Percentiles rank a stretch among this genome's conserved stretches.
These are phyloP conservation scores for Tricholoma matsutake DNA, from an alignment of 768 basidiomycete genomes.

Conservation along the genomic window DNA sequence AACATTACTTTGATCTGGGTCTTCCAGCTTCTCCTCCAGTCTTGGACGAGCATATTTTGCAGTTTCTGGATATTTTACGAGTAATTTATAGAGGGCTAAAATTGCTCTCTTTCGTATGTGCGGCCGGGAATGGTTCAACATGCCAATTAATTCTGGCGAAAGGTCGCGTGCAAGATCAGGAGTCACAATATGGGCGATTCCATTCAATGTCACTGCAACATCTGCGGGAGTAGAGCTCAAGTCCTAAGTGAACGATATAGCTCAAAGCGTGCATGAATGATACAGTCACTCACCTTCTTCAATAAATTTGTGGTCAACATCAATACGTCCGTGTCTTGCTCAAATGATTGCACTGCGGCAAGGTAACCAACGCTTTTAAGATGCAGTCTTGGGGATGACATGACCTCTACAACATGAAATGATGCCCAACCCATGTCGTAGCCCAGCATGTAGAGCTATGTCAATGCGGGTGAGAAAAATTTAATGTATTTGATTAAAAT, in stretches of 20 bases:
- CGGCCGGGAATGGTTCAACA: slow-evolving; percentile 87
- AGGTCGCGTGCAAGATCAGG: slow-evolving; percentile 91
- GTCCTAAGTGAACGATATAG: slow-evolving; percentile 53
- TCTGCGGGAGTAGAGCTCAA: slow-evolving; percentile 74
- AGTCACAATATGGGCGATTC: slow-evolving; percentile 81
- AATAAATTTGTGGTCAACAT: slow-evolving; percentile 95
- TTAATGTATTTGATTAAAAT: not conserved
- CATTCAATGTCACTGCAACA: slow-evolving; percentile 72
- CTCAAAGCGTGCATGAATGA: slow-evolving; percentile 12
- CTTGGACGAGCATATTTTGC: slow-evolving; percentile 61
- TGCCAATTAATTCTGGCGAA: slow-evolving; percentile 75
- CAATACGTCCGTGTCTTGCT: slow-evolving; percentile 92
- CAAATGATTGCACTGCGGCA: slow-evolving; percentile 87
- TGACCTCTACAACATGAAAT: slow-evolving; percentile 96
- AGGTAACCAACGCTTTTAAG: slow-evolving; percentile 96
- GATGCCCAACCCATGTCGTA: slow-evolving; percentile 95
- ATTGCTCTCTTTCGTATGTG: slow-evolving; percentile 90
- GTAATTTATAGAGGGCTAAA: slow-evolving; percentile 75
- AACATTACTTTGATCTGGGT: slow-evolving; percentile 62
- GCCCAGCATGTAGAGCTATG: slow-evolving; percentile 93
- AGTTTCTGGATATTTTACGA: slow-evolving; percentile 81
- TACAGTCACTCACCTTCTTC: slow-evolving; percentile 71
- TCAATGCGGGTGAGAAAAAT: slow-evolving; percentile 9
- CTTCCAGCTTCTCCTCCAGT: slow-evolving; percentile 78
- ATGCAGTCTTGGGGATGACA: slow-evolving; percentile 90